phyloP scores from a whole-genome alignment of 1,284 basidiomycete species.

The Irpex sp. region DNA sequence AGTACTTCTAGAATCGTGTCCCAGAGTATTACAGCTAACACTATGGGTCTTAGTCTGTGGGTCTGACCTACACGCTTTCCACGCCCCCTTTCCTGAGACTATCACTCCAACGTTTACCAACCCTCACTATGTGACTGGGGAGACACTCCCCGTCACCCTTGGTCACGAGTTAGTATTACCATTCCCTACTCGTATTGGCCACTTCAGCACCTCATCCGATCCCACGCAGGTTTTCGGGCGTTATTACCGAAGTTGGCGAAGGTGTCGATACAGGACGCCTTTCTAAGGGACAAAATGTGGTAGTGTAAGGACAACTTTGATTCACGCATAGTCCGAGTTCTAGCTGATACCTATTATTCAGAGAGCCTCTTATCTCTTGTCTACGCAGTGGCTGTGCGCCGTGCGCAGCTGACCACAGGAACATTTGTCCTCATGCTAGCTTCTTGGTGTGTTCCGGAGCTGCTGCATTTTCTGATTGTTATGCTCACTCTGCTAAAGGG shows the following conservation, averaged over 20 bases:
- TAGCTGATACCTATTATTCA: conserved; percentile 4
- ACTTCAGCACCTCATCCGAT: not conserved
- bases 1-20: not conserved
- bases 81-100: conserved; percentile 15
- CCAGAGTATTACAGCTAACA: not conserved
- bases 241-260: conserved; percentile 24
- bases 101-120: conserved; percentile 16
- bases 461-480: not conserved
- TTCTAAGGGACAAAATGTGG: conserved; percentile 25
- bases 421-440: conserved; percentile 22
- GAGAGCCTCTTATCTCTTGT: conserved; percentile 29
- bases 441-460: conserved; percentile 22
- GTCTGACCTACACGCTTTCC: conserved; percentile 28
- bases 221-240: conserved; percentile 27
- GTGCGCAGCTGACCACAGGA: conserved; percentile 14
- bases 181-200: not conserved
- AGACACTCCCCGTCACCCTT: conserved; percentile 26
- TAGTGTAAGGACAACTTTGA: conserved; percentile 21
- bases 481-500: conserved; percentile 12
- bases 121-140: conserved; percentile 25
- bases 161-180: conserved; percentile 28
- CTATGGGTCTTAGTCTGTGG: conserved; percentile 15
- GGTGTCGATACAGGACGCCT: conserved; percentile 22
- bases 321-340: not conserved
- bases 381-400: conserved; percentile 13